Conservation (phyloP, 208 protist genomes). For the Acanthamoeba divionensis region DNA sequence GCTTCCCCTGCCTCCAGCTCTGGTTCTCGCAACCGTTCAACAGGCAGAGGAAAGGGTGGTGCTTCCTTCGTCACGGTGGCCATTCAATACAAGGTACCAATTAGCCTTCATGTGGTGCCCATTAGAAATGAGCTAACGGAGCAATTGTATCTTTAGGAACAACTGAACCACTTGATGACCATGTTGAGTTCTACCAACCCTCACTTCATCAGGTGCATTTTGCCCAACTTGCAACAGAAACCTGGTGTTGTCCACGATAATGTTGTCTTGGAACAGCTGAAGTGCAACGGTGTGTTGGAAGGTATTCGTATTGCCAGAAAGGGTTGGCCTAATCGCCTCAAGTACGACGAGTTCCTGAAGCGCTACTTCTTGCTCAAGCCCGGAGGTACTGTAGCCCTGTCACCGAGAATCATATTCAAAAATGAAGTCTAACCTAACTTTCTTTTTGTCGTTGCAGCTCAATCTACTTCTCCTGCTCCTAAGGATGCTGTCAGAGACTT, state of each 20-base stretch:
- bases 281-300: conserved; percentile 85
- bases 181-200: conserved; percentile 72
- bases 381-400: neutral
- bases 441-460: too few relatives aligned
- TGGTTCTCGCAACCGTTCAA: conserved; percentile 8
- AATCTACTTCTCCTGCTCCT: conserved; percentile 37
- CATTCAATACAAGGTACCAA: conserved; percentile 73
- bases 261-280: conserved; percentile 76
- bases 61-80: conserved; percentile 77
- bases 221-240: conserved; percentile 80
- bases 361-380: conserved; percentile 65
- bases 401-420: too few relatives aligned
- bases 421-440: too few relatives aligned
- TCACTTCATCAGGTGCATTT: conserved; percentile 84
- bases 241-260: conserved; percentile 60
- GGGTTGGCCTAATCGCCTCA: conserved; percentile 82
- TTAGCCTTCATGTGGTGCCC: too few relatives aligned
- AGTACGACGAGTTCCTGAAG: conserved; percentile 81
- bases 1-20: neutral
- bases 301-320: conserved; percentile 80
- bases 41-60: conserved; percentile 52
- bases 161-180: conserved; percentile 75
- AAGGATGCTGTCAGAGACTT: conserved; percentile 67
- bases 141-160: too few relatives aligned
- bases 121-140: too few relatives aligned